Conservation (phyloP, 2,329 filamentous ascomycete species). For the Hirsutella thompsonii region DNA sequence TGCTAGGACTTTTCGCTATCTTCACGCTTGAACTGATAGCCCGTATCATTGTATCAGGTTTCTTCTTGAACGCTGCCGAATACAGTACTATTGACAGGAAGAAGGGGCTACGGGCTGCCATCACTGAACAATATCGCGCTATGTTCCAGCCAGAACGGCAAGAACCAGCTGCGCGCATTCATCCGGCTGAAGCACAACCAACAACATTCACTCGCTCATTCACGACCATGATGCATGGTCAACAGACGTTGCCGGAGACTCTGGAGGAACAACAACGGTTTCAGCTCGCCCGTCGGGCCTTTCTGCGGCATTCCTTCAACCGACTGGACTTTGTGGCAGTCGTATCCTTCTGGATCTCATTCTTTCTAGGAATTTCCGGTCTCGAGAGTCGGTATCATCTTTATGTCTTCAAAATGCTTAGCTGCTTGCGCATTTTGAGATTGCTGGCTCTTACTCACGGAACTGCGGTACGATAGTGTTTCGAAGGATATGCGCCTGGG, state of each 20-base stretch:
- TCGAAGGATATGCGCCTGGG: not conserved
- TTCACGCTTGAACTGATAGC: conserved; percentile 80
- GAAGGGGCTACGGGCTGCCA: conserved; percentile 58
- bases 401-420: conserved; percentile 92
- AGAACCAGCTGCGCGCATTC: conserved; percentile 45
- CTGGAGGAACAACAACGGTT: conserved; percentile 68
- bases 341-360: conserved; percentile 88
- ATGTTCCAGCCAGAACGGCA: conserved; percentile 75
- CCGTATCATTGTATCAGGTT: conserved; percentile 83
- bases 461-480: conserved; percentile 54
- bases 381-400: conserved; percentile 59
- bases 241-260: conserved; percentile 43
- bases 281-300: conserved; percentile 80
- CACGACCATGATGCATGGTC: conserved; percentile 62
- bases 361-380: conserved; percentile 56
- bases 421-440: conserved; percentile 82
- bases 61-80: conserved; percentile 79
- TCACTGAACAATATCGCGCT: conserved; percentile 62
- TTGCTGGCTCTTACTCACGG: conserved; percentile 87
- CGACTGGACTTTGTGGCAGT: conserved; percentile 90
- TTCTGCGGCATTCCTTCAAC: conserved; percentile 91
- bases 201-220: conserved; percentile 65
- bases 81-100: conserved; percentile 83
- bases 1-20: conserved; percentile 72
- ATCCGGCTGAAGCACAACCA: conserved; percentile 33